These are phyloP conservation scores for Beta lomatogona DNA, from an alignment of 179 eudicot species.

Conservation along the genomic window DNA sequence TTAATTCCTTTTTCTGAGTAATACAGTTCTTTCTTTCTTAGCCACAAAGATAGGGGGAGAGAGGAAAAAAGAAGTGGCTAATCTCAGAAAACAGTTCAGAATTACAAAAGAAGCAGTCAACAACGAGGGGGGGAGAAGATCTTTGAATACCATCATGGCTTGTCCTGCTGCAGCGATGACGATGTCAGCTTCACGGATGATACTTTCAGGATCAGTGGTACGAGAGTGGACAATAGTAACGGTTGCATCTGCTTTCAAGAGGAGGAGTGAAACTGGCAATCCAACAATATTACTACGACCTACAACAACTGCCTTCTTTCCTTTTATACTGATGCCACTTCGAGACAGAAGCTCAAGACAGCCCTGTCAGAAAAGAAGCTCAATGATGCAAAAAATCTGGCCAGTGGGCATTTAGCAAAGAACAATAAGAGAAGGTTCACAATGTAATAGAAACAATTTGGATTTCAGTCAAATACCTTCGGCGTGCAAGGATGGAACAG, in stretches of 20 bases:
- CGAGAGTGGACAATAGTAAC: slow-evolving; percentile 85
- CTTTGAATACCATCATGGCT: slow-evolving; percentile 70
- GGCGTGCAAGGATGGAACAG: slow-evolving; percentile 94
- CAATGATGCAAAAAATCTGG: slow-evolving; percentile 3
- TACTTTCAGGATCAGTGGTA: slow-evolving; percentile 63
- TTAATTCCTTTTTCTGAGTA: not conserved
- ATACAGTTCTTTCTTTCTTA: not conserved
- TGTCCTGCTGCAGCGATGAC: slow-evolving; percentile 97
- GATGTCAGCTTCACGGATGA: slow-evolving; percentile 88
- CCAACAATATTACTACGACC: slow-evolving; percentile 98
- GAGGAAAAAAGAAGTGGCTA: not conserved
- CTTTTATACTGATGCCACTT: slow-evolving; percentile 75
- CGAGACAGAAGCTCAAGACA: slow-evolving; percentile 84
- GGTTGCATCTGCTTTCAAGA: slow-evolving; percentile 91
- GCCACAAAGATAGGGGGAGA: not conserved
- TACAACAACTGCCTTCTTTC: slow-evolving; percentile 90
- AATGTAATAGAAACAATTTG: not conserved
- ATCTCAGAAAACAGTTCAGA: not conserved
- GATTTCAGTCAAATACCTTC: slow-evolving; percentile 47
- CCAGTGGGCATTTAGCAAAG: not conserved
- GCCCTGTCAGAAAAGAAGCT: slow-evolving; percentile 49
- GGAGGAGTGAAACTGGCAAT: slow-evolving; percentile 82
- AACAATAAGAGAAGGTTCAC: not conserved
- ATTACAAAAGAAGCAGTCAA: not conserved
- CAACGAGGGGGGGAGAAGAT: not conserved